Conservation (phyloP, 257 asterid species). For the Nicotiana paniculata region DNA sequence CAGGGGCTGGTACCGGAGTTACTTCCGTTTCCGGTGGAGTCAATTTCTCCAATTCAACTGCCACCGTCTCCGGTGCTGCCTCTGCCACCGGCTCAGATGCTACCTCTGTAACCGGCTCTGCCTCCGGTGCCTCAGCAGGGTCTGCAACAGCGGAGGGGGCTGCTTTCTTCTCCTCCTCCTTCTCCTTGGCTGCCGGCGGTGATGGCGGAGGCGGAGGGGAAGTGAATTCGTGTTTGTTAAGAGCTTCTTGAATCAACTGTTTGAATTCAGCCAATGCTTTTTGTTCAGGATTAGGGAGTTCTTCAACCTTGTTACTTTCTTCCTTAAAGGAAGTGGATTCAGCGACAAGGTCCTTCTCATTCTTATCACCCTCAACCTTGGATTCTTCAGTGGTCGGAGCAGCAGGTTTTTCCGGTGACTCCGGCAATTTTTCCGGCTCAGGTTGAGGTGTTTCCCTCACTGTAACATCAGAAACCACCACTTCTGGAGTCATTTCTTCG, state of each 20-base stretch:
- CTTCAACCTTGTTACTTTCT: slow-evolving; percentile 85
- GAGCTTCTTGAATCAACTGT: slow-evolving; percentile 57
- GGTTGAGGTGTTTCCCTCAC: slow-evolving; percentile 40
- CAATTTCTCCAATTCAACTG: slow-evolving; percentile 8
- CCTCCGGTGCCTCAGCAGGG: slow-evolving; percentile 21
- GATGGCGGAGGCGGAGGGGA: slow-evolving; percentile 58
- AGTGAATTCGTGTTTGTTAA: slow-evolving; percentile 72
- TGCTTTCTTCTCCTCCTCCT: slow-evolving; percentile 43
- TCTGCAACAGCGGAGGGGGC: slow-evolving; percentile 22
- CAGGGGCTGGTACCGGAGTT: not conserved
- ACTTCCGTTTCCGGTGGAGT: slow-evolving; percentile 17
- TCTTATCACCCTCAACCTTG: slow-evolving; percentile 26
- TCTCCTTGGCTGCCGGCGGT: not conserved
- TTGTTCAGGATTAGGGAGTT: slow-evolving; percentile 79
- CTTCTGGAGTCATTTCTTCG: slow-evolving; percentile 42
- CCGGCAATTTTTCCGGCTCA: slow-evolving; percentile 25
- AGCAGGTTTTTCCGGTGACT: slow-evolving; percentile 22
- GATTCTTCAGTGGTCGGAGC: not conserved
- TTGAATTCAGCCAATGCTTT: slow-evolving; percentile 91
- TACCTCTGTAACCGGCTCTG: slow-evolving; percentile 20
- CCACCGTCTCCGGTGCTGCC: slow-evolving; percentile 11
- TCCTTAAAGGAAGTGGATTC: slow-evolving; percentile 80
- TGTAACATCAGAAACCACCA: slow-evolving; percentile 48
- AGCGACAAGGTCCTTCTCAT: slow-evolving; percentile 18
- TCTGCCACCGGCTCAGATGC: slow-evolving; percentile 22